Evolutionary conservation across 306 rosid species (phyloP).

Genomic region (Rosa rugosa): DNA sequence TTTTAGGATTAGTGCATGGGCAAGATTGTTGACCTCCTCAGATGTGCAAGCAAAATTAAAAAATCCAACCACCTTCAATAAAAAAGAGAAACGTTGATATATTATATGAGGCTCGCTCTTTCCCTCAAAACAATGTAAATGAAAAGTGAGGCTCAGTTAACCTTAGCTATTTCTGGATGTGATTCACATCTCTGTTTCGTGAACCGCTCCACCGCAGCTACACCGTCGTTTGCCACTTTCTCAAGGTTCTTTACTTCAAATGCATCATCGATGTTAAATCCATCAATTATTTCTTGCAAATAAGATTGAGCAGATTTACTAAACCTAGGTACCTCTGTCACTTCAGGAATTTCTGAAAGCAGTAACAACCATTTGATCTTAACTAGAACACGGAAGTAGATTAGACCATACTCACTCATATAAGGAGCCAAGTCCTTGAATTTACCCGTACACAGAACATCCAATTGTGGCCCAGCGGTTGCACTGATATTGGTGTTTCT

Average conservation of each 20-base stretch:
- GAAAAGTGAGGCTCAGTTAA: not conserved
- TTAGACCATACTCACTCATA: not conserved
- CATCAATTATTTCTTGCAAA: conserved; percentile 54
- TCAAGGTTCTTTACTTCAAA: conserved; percentile 67
- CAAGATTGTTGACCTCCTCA: conserved; percentile 86
- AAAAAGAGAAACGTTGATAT: not conserved
- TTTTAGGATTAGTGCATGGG: conserved; percentile 81
- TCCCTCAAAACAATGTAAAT: not conserved
- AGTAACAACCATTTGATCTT: conserved; percentile 64
- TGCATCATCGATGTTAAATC: conserved; percentile 56
- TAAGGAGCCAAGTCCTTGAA: conserved; percentile 3
- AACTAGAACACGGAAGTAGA: not conserved
- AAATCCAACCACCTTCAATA: conserved; percentile 74
- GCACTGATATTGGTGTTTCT: conserved; percentile 10
- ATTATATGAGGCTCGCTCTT: not conserved
- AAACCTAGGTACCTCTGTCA: conserved; percentile 66
- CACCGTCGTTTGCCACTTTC: conserved; percentile 70
- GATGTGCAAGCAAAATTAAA: conserved; percentile 86
- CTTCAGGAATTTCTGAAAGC: conserved; percentile 65
- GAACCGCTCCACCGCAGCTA: conserved; percentile 82
- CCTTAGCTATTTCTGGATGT: conserved; percentile 63
- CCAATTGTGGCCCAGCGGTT: not conserved
- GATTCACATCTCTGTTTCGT: conserved; percentile 70
- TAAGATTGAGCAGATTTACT: conserved; percentile 52
- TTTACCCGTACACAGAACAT: not conserved